These are phyloP conservation scores for Colletotrichum eremochloae DNA, from an alignment of 2,329 filamentous ascomycete species.

Conservation along the genomic window DNA sequence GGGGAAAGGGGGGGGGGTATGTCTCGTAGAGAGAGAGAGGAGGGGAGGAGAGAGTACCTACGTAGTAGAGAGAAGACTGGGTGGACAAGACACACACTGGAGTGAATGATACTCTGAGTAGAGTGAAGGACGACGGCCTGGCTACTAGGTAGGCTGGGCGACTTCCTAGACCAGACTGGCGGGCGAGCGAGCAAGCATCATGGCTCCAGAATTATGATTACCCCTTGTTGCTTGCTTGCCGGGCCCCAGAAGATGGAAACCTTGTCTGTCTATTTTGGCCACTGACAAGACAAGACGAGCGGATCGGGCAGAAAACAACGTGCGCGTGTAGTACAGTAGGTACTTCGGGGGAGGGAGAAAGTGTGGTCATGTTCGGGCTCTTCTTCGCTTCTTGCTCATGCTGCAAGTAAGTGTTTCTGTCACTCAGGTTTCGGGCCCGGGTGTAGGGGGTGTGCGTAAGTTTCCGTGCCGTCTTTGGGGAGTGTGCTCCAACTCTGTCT, in stretches of 20 bases:
- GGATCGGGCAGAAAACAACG: constrained; percentile 26
- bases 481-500: constrained; percentile 9
- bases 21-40: neutral
- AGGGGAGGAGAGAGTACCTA: neutral
- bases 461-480: constrained; percentile 24
- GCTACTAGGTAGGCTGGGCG: neutral
- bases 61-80: neutral
- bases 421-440: constrained; percentile 15
- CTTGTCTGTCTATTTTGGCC: neutral
- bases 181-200: constrained; percentile 26
- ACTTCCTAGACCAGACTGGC: constrained; percentile 21
- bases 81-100: neutral
- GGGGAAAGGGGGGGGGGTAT: neutral
- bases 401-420: neutral
- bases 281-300: constrained; percentile 1
- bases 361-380: constrained; percentile 13
- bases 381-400: neutral
- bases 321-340: neutral
- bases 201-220: constrained; percentile 16
- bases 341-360: no score
- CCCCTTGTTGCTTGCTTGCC: constrained; percentile 24
- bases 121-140: constrained; percentile 1
- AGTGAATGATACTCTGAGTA: neutral
- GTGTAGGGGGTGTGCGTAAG: constrained; percentile 24
- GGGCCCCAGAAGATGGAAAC: constrained; percentile 3